Conservation (phyloP, 129 eudicot species). For the Solidago caesia region DNA sequence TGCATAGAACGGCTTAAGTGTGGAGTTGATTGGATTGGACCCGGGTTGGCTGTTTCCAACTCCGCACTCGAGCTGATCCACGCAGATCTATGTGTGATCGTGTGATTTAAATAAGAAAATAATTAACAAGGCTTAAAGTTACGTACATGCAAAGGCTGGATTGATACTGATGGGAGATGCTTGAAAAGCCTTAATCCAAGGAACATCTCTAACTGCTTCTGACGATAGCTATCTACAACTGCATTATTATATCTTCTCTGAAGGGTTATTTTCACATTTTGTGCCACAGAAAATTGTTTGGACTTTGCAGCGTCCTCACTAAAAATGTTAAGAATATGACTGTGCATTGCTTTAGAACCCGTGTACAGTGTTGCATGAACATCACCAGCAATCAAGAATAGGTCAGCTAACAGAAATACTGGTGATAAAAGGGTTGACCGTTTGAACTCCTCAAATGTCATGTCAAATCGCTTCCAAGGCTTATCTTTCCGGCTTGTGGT, state of each 20-base stretch:
- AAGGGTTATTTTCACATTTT: slow-evolving; percentile 78
- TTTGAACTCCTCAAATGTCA: slow-evolving; percentile 93
- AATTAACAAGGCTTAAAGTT: slow-evolving; percentile 11
- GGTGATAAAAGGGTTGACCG: slow-evolving; percentile 81
- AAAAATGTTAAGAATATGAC: slow-evolving; percentile 89
- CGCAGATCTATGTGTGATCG: too few species aligned
- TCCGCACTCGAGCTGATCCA: too few species aligned
- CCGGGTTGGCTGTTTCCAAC: too few species aligned
- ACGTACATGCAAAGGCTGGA: slow-evolving; percentile 74
- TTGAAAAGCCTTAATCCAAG: slow-evolving; percentile 84
- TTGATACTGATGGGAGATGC: slow-evolving; percentile 75
- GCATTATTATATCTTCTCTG: slow-evolving; percentile 96
- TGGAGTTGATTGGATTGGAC: too few species aligned
- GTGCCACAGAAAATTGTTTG: slow-evolving; percentile 88
- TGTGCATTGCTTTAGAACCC: slow-evolving; percentile 97
- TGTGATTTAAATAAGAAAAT: neutral
- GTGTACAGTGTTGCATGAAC: slow-evolving; percentile 90
- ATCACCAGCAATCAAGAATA: slow-evolving; percentile 83
- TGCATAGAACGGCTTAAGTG: too few species aligned
- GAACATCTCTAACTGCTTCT: slow-evolving; percentile 88
- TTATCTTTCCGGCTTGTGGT: slow-evolving; percentile 74
- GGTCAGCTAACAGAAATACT: slow-evolving; percentile 64
- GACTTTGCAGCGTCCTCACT: slow-evolving; percentile 80
- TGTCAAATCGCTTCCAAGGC: slow-evolving; percentile 92
- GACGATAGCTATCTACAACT: slow-evolving; percentile 88